Evolutionary conservation across 2,329 filamentous ascomycete species (phyloP), one percentile per base, ranked within the genome.

Genomic region (Colletotrichum godetiae): DNA sequence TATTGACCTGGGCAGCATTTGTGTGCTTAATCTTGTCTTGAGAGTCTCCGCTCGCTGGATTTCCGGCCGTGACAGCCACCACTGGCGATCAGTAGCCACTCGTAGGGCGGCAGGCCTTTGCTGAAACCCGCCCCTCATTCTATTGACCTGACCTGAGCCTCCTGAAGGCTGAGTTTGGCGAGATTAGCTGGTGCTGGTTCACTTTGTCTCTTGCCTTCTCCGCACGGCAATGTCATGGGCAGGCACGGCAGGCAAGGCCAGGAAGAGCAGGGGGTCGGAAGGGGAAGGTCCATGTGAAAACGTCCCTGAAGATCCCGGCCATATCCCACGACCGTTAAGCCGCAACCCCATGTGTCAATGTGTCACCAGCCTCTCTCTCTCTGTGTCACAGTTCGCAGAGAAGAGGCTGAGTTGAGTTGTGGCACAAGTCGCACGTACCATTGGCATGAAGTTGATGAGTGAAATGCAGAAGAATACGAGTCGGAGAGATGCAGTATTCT

Each of bases 331-430:
- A 63, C 68, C 56, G 70, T 72, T 62, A 70, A 73, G 71, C 67
- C 62, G 71, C 71, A 73, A 64, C 66, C 42, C 61, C 52, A 49
- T 49, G 42, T 49, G 42, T 60, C 68, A 61, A 58, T 67, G 71
- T 72, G 56, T 33, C 66, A 59, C 66, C 69, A 58, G 66, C 66
- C 42, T 57, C 62, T 55, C 3, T 24, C 42, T 49, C 19, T 49
- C 7, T 49, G 42, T 57, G 12, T 62, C 57, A 29, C 55, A 22
- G 29, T n/a, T 59, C 13, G 22, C 63, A 49, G 37, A 33, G 29
- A 72, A 63, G 68, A 72, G 72, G 68, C 72, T 72, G 72, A 72
- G 68, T 67, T 74, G 60, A 65, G 29, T 61, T 73, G 70, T 70
- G 60, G 67, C 70, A 69, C 67, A 63, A 7, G 31, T 15, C 53